Evolutionary conservation across 352 stramenopile species (phyloP).

Genomic region (Pythium guiyangense): DNA sequence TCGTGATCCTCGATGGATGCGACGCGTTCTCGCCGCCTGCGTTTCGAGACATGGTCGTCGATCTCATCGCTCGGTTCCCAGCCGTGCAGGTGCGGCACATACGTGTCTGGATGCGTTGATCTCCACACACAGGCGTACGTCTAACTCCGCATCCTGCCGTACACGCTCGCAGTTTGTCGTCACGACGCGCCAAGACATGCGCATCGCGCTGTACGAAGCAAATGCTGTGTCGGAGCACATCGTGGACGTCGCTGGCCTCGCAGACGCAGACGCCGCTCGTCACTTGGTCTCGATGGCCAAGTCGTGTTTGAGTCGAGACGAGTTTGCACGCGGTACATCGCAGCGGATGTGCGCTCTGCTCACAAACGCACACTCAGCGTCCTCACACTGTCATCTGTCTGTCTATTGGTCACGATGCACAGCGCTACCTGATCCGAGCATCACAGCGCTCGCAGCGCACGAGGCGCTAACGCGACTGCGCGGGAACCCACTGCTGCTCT

Average conservation of each 20-base stretch:
- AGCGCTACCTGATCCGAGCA: conserved; percentile 17
- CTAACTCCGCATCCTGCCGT: not conserved
- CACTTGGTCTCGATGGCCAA: conserved; percentile 45
- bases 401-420: not conserved
- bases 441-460: conserved; percentile 20
- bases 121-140: not conserved
- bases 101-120: not conserved
- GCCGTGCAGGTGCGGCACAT: conserved; percentile 32
- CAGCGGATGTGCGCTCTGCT: not conserved
- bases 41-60: conserved; percentile 40
- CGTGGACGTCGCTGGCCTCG: conserved; percentile 32
- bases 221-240: conserved; percentile 16
- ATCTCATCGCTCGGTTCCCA: conserved; percentile 30
- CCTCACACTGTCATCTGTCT: not conserved
- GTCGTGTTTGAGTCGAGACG: conserved; percentile 25
- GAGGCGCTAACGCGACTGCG: conserved; percentile 23
- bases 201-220: conserved; percentile 13
- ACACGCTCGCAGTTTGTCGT: conserved; percentile 25
- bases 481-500: conserved; percentile 27
- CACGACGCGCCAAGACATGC: conserved; percentile 26
- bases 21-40: conserved; percentile 31
- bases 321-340: conserved; percentile 38
- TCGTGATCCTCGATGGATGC: conserved; percentile 64
- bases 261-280: conserved; percentile 31
- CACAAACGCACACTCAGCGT: too few species aligned